Conservation (phyloP, 495 filamentous ascomycete species). For the Podospora appendiculata region DNA sequence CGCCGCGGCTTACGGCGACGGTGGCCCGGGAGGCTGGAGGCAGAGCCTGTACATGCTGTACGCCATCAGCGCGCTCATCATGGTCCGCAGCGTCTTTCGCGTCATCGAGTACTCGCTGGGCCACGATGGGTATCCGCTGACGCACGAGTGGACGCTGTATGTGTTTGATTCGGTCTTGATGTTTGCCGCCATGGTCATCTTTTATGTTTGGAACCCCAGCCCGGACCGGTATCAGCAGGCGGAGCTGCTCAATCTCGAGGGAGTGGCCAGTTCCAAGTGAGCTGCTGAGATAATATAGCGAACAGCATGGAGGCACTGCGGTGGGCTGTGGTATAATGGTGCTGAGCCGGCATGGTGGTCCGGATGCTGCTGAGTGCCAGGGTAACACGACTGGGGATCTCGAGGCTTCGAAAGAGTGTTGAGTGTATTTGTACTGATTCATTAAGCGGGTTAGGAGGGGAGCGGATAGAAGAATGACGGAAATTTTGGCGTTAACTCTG, state of each 20-base stretch:
- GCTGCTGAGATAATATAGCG: too few species aligned
- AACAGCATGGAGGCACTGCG: too few species aligned
- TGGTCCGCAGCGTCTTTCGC: conserved; percentile 52
- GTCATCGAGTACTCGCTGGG: conserved; percentile 54
- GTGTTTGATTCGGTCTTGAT: conserved; percentile 29
- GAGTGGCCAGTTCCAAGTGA: too few species aligned
- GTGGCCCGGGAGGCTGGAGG: conserved; percentile 29
- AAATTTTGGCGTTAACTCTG: too few species aligned
- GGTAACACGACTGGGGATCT: too few species aligned
- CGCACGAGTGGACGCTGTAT: conserved; percentile 52
- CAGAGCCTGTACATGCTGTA: conserved; percentile 42
- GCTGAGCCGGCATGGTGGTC: too few species aligned
- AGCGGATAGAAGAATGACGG: too few species aligned
- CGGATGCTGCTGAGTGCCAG: too few species aligned
- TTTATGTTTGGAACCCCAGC: conserved; percentile 39
- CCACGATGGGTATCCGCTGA: conserved; percentile 37
- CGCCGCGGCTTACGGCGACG: neutral
- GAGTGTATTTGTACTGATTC: too few species aligned
- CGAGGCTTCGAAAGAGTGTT: too few species aligned
- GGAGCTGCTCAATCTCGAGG: neutral
- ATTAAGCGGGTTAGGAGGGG: too few species aligned
- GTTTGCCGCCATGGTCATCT: conserved; percentile 40
- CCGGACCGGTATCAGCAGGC: neutral
- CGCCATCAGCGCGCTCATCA: conserved; percentile 42
- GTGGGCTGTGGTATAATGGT: too few species aligned